Conservation (phyloP, 2,329 filamentous ascomycete genomes). For the Sarocladiaceae sp. region DNA sequence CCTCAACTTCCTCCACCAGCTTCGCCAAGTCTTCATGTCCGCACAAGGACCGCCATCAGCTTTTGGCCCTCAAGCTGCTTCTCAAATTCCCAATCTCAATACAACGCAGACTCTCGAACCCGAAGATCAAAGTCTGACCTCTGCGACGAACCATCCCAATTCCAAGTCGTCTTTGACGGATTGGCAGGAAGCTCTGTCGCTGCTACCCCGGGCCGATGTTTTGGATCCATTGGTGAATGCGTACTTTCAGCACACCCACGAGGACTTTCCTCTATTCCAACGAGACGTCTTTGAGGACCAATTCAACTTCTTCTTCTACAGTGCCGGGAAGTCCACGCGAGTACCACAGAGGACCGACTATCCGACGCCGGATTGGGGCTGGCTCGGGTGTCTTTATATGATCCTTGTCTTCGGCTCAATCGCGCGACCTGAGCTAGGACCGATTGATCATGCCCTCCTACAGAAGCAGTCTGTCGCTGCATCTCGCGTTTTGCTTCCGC, state of each 20-base stretch:
- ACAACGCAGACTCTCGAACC: constrained; percentile 22
- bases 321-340: background rate
- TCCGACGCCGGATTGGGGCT: constrained; percentile 24
- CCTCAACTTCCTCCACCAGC: constrained; percentile 29
- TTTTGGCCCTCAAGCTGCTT: background rate
- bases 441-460: constrained; percentile 22
- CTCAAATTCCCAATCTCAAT: constrained; percentile 9
- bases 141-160: background rate
- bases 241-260: constrained; percentile 30
- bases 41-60: background rate
- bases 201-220: constrained; percentile 21
- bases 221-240: constrained; percentile 27
- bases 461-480: constrained; percentile 19
- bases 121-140: constrained; percentile 9
- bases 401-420: constrained; percentile 31
- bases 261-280: constrained; percentile 32
- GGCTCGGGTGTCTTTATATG: constrained; percentile 32
- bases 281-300: constrained; percentile 29
- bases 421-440: constrained; percentile 17
- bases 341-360: background rate
- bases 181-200: constrained; percentile 23
- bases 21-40: constrained; percentile 19
- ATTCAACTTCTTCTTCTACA: constrained; percentile 2
- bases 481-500: constrained; percentile 22
- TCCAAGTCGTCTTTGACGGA: constrained; percentile 11